Evolutionary conservation across 176 grass and related monocot genomes (phyloP).

Genomic region (Oryza nivara): DNA sequence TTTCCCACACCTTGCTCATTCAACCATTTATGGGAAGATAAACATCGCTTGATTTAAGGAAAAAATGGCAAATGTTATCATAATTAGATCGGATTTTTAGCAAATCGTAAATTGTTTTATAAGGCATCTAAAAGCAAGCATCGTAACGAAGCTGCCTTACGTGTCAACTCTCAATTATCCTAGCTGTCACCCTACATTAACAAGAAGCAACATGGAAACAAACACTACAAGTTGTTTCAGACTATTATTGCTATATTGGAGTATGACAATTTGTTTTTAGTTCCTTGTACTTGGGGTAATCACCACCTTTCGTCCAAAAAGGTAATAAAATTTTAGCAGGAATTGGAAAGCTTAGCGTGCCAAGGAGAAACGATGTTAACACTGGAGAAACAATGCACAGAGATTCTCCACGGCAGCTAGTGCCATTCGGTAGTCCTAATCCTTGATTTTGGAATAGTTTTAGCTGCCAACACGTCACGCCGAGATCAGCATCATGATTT

Average conservation of each 20-base stretch:
- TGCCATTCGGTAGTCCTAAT: neutral
- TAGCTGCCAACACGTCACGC: neutral
- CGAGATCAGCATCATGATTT: neutral
- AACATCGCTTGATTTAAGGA: neutral
- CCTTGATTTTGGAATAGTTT: neutral
- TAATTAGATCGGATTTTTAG: neutral
- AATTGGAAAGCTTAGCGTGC: conserved; percentile 33
- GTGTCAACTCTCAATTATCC: neutral
- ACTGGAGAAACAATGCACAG: neutral
- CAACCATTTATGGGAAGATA: neutral
- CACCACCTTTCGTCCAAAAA: neutral
- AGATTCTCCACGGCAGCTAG: conserved; percentile 9
- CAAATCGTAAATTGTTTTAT: neutral
- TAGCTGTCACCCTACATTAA: neutral
- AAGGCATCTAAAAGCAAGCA: neutral
- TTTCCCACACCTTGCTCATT: neutral
- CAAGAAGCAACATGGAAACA: neutral
- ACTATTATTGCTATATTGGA: neutral
- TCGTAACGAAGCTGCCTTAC: neutral
- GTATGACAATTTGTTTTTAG: neutral
- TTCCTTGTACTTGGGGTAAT: neutral
- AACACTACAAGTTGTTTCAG: neutral
- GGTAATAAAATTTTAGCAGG: conserved; percentile 3
- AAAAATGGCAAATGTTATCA: neutral
- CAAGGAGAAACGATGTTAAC: conserved; percentile 31